Conservation (phyloP, 371 early-diverging fungal genomes). For the Mucor saturninus region DNA sequence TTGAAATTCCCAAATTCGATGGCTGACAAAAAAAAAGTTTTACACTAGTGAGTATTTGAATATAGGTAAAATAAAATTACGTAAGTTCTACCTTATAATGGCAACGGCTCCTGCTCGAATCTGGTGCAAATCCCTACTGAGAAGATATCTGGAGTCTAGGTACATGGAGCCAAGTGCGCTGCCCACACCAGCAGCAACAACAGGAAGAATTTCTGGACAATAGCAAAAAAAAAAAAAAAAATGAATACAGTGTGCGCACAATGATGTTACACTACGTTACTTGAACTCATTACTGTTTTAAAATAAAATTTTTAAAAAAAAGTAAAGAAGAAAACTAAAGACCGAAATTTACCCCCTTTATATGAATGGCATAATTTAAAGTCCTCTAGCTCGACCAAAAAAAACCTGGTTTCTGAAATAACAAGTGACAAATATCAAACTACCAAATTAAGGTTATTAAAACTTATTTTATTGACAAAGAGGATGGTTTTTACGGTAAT, state of each 20-base stretch:
- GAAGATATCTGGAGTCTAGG: conserved; percentile 29
- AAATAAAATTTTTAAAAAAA: conserved; percentile 1
- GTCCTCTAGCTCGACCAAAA: background rate
- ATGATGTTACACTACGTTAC: background rate
- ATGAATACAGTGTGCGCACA: background rate
- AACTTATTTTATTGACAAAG: conserved; percentile 14
- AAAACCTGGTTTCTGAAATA: background rate
- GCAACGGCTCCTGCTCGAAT: conserved; percentile 19
- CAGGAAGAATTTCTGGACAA: conserved; percentile 13
- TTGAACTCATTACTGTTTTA: background rate
- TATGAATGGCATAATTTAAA: background rate
- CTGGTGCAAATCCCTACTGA: conserved; percentile 33
- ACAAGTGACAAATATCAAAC: conserved; percentile 9
- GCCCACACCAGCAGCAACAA: conserved; percentile 28
- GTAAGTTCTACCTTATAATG: conserved; percentile 15
- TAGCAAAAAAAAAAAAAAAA: too few relatives aligned
- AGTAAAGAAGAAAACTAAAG: background rate
- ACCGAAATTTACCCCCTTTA: background rate
- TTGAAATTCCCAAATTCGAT: conserved; percentile 20
- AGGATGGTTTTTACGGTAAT: conserved; percentile 13
- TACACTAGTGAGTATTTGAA: background rate
- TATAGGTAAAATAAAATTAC: background rate
- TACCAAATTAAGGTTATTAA: conserved; percentile 8
- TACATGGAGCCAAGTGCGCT: conserved; percentile 38
- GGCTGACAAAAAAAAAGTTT: conserved; percentile 4